These are phyloP conservation scores for Beauveria australis DNA, from an alignment of 2,329 filamentous ascomycete genomes.

Conservation along the genomic window DNA sequence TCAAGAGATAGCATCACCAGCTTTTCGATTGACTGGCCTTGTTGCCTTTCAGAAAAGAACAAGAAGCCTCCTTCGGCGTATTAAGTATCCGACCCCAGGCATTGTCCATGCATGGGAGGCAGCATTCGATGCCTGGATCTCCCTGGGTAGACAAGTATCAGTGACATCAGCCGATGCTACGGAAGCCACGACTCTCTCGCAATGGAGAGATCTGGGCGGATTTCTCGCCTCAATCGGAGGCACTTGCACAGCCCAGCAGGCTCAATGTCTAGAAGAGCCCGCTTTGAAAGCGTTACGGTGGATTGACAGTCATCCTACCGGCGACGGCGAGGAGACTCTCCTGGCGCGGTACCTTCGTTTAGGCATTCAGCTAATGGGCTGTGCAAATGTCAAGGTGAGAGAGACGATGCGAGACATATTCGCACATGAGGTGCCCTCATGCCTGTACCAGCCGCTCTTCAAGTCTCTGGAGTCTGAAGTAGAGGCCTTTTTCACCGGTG, in stretches of 20 bases:
- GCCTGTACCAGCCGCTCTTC: slow-evolving; percentile 55
- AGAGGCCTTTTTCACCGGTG: slow-evolving; percentile 52
- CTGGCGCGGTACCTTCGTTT: slow-evolving; percentile 53
- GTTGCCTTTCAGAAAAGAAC: slow-evolving; percentile 63
- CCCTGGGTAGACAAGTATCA: slow-evolving; percentile 55
- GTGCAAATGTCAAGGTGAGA: slow-evolving; percentile 54
- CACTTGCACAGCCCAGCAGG: slow-evolving; percentile 54
- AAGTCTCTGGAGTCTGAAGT: slow-evolving; percentile 58
- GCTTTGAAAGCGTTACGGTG: slow-evolving; percentile 49
- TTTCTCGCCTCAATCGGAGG: slow-evolving; percentile 61
- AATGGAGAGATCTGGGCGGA: slow-evolving; percentile 63
- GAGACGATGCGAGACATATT: slow-evolving; percentile 60
- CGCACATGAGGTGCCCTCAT: slow-evolving; percentile 54
- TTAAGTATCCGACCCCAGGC: slow-evolving; percentile 56
- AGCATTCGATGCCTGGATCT: slow-evolving; percentile 57
- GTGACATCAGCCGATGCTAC: slow-evolving; percentile 41
- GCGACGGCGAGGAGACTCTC: slow-evolving; percentile 52
- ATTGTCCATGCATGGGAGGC: slow-evolving; percentile 60
- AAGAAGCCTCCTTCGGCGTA: slow-evolving; percentile 48
- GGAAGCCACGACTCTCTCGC: slow-evolving; percentile 48
- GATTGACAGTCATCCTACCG: slow-evolving; percentile 54
- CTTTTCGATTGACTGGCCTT: slow-evolving; percentile 58
- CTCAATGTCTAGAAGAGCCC: slow-evolving; percentile 49
- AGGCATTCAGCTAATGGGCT: slow-evolving; percentile 58
- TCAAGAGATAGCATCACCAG: slow-evolving; percentile 52